Evolutionary conservation across 257 asterid species (phyloP).

Genomic region (Echium plantagineum): DNA sequence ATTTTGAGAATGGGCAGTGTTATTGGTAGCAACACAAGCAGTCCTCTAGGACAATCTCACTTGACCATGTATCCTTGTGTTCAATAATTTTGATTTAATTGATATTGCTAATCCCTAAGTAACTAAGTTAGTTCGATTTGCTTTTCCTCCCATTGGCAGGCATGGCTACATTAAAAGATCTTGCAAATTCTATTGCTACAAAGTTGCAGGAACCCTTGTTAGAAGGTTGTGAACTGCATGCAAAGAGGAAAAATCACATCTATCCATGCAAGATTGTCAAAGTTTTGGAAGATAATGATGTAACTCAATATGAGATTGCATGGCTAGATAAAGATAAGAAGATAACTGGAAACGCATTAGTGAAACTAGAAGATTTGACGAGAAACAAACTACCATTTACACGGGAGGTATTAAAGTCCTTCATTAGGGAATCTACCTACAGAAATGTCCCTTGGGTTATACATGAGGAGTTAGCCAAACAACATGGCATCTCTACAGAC

Average conservation of each 20-base stretch:
- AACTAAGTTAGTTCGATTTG: neutral
- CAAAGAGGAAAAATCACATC: conserved; percentile 46
- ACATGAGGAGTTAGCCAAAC: conserved; percentile 67
- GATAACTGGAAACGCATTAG: conserved; percentile 34
- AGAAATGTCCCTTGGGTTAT: conserved; percentile 82
- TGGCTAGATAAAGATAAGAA: conserved; percentile 64
- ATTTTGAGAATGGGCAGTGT: no score
- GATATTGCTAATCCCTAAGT: neutral
- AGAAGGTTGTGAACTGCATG: conserved; percentile 65
- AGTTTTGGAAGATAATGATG: conserved; percentile 44
- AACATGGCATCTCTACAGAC: conserved; percentile 56
- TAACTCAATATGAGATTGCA: conserved; percentile 52
- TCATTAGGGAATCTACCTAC: conserved; percentile 79
- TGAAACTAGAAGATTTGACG: conserved; percentile 49
- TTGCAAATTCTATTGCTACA: conserved; percentile 54
- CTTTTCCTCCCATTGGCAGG: conserved; percentile 34
- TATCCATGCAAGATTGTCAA: conserved; percentile 55
- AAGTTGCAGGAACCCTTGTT: conserved; percentile 58
- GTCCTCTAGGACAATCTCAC: no score
- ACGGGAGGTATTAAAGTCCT: conserved; percentile 64
- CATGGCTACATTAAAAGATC: conserved; percentile 72
- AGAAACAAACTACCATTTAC: conserved; percentile 58
- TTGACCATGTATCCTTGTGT: no score
- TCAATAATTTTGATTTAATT: neutral
- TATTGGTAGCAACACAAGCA: no score